Conservation (phyloP, 1,284 basidiomycete species). For the Paramarasmius palmivorus region DNA sequence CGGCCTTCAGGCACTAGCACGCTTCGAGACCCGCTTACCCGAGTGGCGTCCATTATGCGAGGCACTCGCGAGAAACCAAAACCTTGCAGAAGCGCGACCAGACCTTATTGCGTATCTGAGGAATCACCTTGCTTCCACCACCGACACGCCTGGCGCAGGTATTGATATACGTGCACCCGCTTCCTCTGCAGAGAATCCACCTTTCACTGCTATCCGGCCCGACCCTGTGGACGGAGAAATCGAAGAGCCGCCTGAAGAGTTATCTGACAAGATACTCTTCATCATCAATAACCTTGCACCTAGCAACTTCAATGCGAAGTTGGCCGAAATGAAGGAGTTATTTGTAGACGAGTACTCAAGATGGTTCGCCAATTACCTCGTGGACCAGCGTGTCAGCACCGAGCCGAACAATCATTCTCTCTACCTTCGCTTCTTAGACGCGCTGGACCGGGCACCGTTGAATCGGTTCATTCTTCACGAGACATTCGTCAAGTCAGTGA, state of each 20-base stretch:
- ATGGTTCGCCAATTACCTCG: conserved; percentile 98
- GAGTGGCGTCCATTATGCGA: conserved; percentile 97
- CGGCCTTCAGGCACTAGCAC: conserved; percentile 87
- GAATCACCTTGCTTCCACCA: conserved; percentile 58
- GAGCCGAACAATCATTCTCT: conserved; percentile 98
- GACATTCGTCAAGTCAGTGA: conserved; percentile 86
- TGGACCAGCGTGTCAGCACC: conserved; percentile 93
- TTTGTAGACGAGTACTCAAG: conserved; percentile 83
- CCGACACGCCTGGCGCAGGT: conserved; percentile 37
- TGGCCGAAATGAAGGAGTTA: conserved; percentile 79
- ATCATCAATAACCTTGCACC: conserved; percentile 98
- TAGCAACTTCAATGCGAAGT: conserved; percentile 88
- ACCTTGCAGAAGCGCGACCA: conserved; percentile 85
- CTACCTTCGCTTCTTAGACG: conserved; percentile 92
- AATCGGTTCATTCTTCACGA: conserved; percentile 88
- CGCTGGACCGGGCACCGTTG: conserved; percentile 67
- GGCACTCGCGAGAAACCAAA: conserved; percentile 85
- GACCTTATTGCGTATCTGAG: conserved; percentile 80
- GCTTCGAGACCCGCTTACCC: conserved; percentile 85
- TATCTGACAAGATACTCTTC: conserved; percentile 95
- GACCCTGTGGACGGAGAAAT: conserved; percentile 64
- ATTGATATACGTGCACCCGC: background rate
- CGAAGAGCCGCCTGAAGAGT: conserved; percentile 78
- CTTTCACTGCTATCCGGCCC: conserved; percentile 76
- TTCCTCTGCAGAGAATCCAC: conserved; percentile 39